Base-by-base conservation (phyloP, 345 rosid genomes). In the Abelmoschus esculentus region DNA sequence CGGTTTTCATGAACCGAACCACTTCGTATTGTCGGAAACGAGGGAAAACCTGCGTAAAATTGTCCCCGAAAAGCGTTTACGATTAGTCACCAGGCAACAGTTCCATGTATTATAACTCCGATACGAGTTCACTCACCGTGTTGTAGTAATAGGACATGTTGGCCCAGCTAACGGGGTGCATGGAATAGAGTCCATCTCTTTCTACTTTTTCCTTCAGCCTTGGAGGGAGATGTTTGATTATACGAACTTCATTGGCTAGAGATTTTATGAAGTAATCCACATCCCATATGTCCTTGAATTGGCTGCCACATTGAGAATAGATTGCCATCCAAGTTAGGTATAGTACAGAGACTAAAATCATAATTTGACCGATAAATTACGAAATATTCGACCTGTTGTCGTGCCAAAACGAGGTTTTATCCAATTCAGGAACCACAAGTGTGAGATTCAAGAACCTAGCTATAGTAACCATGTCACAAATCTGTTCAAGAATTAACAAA, bases 121-220 rank as follows among this genome's bases (percentile, higher is more conserved):
- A 55, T 10, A 17, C 26, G 44, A 38, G 31, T 9, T 15, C 7
- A 59, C 69, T 31, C 10, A 85, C 87, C 81, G 46, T 78, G n/a
- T 81, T 46, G 34, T 74, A 74, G 72, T 91, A 95, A 81, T 95
- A 91, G 28, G 97, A 86, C 70, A 89, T 77, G 80, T 95, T 79
- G 2, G 99, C 90, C 99, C 99, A 95, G 66, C 97, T 95, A 66
- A 88, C 69, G 12, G 99, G 97, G 44, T 90, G 80, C 84, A 95
- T 74, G 6, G 83, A 86, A 56, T 85, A 78, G 74, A 79, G 73
- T 76, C 73, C 57, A 79, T 90, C 87, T 71, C 73, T 77, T 72
- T 86, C 82, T 62, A 88, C 82, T 71, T 88, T 79, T 66, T 75
- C 85, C 83, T 81, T 90, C 68, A 88, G 75, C 77, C 89, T 80